Conservation (phyloP, 1,139 yeast genomes). For the Martiniozyma asiatica region DNA sequence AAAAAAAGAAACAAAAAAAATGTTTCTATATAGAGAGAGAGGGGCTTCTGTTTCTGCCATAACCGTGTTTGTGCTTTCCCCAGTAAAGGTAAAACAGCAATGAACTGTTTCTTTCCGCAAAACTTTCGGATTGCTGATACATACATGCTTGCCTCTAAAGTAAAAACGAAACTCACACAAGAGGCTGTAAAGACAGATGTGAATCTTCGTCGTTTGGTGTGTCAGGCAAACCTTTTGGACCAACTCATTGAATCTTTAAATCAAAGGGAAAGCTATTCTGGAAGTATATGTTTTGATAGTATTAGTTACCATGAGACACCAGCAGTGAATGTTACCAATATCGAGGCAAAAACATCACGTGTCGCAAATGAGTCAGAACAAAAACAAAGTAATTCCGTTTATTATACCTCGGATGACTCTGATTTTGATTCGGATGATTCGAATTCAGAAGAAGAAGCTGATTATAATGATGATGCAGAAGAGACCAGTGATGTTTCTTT, state of each 20-base stretch:
- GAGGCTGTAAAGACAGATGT: slow-evolving; percentile 57
- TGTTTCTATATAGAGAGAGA: too few relatives aligned
- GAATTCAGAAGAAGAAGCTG: slow-evolving; percentile 8
- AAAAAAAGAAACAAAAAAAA: too few relatives aligned
- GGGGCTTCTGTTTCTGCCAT: too few relatives aligned
- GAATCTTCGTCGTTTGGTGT: slow-evolving; percentile 48
- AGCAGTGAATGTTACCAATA: too few relatives aligned
- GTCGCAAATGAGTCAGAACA: too few relatives aligned
- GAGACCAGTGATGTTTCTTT: not conserved
- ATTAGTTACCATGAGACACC: too few relatives aligned
- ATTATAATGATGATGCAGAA: not conserved
- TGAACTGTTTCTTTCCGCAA: too few relatives aligned
- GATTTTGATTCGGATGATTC: slow-evolving; percentile 10
- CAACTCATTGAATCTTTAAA: slow-evolving; percentile 41
- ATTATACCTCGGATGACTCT: slow-evolving; percentile 14
- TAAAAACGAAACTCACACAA: slow-evolving; percentile 51
- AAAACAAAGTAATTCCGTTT: too few relatives aligned
- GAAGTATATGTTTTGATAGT: slow-evolving; percentile 10
- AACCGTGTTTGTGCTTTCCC: too few relatives aligned
- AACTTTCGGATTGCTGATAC: slow-evolving; percentile 23
- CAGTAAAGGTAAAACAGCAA: too few relatives aligned
- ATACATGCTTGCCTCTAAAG: slow-evolving; percentile 56
- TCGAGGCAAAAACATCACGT: too few relatives aligned
- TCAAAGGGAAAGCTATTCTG: slow-evolving; percentile 4
- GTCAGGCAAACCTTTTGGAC: slow-evolving; percentile 70